A percentile compares a stretch with the other conserved stretches of the same genome.
phyloP scores from a whole-genome alignment of 2,329 filamentous ascomycete genomes.

The Diaporthe capsici region DNA sequence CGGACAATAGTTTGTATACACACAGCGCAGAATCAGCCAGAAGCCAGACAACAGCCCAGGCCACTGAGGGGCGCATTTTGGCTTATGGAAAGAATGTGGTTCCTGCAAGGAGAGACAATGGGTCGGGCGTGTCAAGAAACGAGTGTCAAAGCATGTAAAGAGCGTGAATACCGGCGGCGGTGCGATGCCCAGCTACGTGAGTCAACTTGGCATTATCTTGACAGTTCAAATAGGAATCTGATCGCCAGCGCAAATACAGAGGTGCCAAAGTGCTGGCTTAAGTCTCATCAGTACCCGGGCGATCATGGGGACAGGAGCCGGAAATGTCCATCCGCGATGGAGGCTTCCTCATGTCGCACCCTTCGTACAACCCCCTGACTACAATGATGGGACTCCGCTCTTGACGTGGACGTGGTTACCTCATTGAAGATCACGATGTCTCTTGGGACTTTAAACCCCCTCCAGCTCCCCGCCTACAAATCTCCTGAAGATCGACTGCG shows the following conservation, averaged over 20 bases:
- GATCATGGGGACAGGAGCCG: constrained; percentile 5
- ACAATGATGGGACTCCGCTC: constrained; percentile 7
- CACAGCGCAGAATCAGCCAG: constrained; percentile 10
- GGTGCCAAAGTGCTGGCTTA: not conserved
- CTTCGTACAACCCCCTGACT: constrained; percentile 7
- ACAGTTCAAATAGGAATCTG: constrained; percentile 22
- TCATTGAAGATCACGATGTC: constrained; percentile 29
- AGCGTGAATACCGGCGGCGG: constrained; percentile 6
- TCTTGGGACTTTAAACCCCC: not conserved
- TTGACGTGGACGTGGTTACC: not conserved
- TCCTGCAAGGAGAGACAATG: constrained; percentile 15
- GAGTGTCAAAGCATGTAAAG: constrained; percentile 30
- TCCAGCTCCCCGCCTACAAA: not conserved
- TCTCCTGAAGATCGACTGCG: constrained; percentile 5
- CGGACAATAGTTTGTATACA: not conserved
- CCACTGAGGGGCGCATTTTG: constrained; percentile 2
- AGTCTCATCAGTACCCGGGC: not conserved
- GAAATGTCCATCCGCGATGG: not conserved
- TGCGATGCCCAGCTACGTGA: not conserved
- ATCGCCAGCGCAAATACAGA: constrained; percentile 5
- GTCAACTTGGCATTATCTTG: constrained; percentile 19
- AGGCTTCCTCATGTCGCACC: constrained; percentile 1
- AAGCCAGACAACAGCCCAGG: constrained; percentile 11
- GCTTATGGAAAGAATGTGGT: not conserved
- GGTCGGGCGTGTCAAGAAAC: constrained; percentile 15